A percentile compares a stretch with the other conserved stretches of the same genome.
phyloP scores from a whole-genome alignment of 192 early-diverging fungal genomes.

The Endogone sp. region DNA sequence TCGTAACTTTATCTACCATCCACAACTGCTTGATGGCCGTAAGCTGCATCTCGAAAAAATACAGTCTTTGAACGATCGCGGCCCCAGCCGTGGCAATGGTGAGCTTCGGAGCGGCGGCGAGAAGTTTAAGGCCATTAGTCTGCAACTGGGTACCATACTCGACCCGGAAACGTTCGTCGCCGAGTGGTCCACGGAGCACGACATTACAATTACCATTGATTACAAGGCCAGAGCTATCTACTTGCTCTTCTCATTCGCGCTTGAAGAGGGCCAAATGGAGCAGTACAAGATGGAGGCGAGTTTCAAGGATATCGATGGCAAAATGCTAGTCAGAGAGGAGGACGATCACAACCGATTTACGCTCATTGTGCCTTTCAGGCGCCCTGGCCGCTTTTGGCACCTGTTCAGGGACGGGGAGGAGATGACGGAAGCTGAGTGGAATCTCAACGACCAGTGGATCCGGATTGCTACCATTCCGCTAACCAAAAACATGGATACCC shows the following conservation, averaged over 20 bases:
- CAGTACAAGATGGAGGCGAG: conserved; percentile 22
- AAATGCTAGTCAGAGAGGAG: conserved; percentile 16
- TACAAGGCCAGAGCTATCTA: not conserved
- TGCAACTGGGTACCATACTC: not conserved
- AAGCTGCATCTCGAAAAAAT: too few relatives aligned
- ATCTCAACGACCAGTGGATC: conserved; percentile 15
- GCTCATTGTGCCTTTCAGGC: conserved; percentile 35
- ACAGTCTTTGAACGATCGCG: too few relatives aligned
- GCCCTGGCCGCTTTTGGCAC: conserved; percentile 35
- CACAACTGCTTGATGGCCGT: too few relatives aligned
- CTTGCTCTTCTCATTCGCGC: conserved; percentile 31
- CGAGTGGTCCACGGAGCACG: not conserved
- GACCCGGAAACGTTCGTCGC: not conserved
- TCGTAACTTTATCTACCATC: too few relatives aligned
- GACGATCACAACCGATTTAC: not conserved
- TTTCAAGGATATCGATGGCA: conserved; percentile 29
- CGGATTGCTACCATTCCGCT: conserved; percentile 10
- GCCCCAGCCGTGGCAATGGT: not conserved
- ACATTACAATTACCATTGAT: not conserved
- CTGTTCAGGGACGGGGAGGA: conserved; percentile 12
- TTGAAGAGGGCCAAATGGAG: conserved; percentile 1
- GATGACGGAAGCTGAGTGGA: conserved; percentile 10
- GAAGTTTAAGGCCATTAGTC: not conserved
- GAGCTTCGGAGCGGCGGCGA: too few relatives aligned
- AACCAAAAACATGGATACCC: not conserved